Evolutionary conservation across 371 early-diverging fungal genomes (phyloP), one percentile per base, ranked within the genome.

Genomic region (Mucor lusitanicus): DNA sequence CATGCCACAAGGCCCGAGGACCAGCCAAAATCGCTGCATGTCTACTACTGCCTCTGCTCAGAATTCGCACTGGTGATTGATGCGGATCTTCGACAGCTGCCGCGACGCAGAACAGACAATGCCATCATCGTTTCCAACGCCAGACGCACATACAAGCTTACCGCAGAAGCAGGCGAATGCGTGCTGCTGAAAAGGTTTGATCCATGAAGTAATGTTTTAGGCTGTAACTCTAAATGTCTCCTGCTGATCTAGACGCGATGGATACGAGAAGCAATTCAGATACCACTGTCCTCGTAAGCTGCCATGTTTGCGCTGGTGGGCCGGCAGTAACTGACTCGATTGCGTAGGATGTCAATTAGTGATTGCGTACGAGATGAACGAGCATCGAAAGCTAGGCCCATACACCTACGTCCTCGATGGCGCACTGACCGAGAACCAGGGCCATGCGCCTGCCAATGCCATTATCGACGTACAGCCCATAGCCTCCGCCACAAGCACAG

Each of bases 41-140:
- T 89, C 5, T 91, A 91, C 66, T 91, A 90, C 72, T 91, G 92
- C 63, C 72, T 90, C 32, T 91, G 92, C 65, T 88, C 90, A 48
- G 92, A 91, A 74, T 91, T 90, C 70, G 67, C 89, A 40, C 78
- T 91, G 11, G 90, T 89, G 25, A 86, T 90, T 60, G 91, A 88
- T 63, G 82, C 85, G 8, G 80, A 81, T 62, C 71, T 91, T 6
- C 84, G 80, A 44, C 76, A 83, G 63, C 64, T 91, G 53, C 89
- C 92, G 25, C 75, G 81, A 68, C 78, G 92, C 60, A 76, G 78
- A 48, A 87, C 88, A 13, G 92, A 91, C 64, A 86, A 87, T 39
- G 85, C 90, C 19, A 76, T 81, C 69, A 84, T 90, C 67, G 74
- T 91, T 23, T 80, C 86, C 23, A 90, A 89, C 66, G 76, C 74